Conservation (phyloP, 2,329 filamentous ascomycete species). For the Clonostachys rhizophaga region DNA sequence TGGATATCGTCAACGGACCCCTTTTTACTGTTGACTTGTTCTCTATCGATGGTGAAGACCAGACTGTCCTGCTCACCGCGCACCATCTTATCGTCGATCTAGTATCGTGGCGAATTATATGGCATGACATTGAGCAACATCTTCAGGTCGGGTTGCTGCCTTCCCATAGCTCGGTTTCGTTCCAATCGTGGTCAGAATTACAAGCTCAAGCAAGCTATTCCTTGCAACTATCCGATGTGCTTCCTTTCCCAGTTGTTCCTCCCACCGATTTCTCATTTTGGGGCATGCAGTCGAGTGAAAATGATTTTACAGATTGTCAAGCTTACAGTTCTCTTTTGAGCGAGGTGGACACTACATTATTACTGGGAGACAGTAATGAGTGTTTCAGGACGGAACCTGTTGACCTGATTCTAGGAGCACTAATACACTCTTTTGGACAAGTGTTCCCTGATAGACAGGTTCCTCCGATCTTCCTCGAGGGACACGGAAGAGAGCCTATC, state of each 20-base stretch:
- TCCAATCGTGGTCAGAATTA: slow-evolving; percentile 29
- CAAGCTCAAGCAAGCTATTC: slow-evolving; percentile 8
- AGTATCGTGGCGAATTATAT: slow-evolving; percentile 37
- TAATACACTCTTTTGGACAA: slow-evolving; percentile 16
- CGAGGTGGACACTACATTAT: slow-evolving; percentile 7
- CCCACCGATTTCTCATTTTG: slow-evolving; percentile 8
- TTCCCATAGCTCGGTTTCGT: slow-evolving; percentile 14
- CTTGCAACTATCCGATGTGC: slow-evolving; percentile 1
- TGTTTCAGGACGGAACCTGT: slow-evolving; percentile 21
- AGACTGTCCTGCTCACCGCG: slow-evolving; percentile 20
- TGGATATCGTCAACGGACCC: slow-evolving; percentile 4
- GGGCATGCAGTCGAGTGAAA: slow-evolving; percentile 7
- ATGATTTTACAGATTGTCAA: slow-evolving; percentile 3
- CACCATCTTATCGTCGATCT: slow-evolving; percentile 35
- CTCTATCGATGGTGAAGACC: slow-evolving; percentile 2
- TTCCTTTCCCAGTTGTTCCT: slow-evolving; percentile 5
- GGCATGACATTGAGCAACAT: slow-evolving; percentile 34
- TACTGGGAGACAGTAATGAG: slow-evolving; percentile 10
- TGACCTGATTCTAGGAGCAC: slow-evolving; percentile 23
- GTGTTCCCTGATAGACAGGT: slow-evolving; percentile 17
- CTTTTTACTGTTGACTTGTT: slow-evolving; percentile 9
- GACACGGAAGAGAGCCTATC: slow-evolving; percentile 27
- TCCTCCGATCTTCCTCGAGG: slow-evolving; percentile 23
- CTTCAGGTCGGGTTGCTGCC: slow-evolving; percentile 14
- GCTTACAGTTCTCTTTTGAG: slow-evolving; percentile 2